Conservation (phyloP, 306 rosid species). For the Boehmeria nivea region DNA sequence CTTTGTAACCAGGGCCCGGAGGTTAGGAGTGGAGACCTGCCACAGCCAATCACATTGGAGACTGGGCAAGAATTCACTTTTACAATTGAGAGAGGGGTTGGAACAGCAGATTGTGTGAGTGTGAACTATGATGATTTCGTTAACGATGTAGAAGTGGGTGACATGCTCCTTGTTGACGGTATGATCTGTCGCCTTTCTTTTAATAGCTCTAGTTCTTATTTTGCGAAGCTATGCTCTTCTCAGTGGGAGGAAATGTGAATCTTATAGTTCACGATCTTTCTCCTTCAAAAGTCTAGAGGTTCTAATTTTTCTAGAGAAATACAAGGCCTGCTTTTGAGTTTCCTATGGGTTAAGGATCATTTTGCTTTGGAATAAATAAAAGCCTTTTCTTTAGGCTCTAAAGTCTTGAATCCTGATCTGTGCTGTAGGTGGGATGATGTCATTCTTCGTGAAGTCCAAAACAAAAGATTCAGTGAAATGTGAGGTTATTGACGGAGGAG, state of each 20-base stretch:
- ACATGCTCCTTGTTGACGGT: conserved; percentile 95
- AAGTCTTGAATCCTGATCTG: conserved; percentile 23
- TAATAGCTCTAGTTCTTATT: not conserved
- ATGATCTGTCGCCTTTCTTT: not conserved
- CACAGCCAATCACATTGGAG: conserved; percentile 55
- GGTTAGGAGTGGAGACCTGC: conserved; percentile 95
- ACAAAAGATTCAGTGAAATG: conserved; percentile 80
- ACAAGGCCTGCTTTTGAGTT: too few species aligned
- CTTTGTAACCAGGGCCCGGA: conserved; percentile 76
- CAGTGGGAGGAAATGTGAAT: not conserved
- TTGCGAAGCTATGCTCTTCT: not conserved
- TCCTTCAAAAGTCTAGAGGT: too few species aligned
- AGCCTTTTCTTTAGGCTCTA: not conserved
- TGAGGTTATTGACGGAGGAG: conserved; percentile 98
- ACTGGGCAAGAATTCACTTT: conserved; percentile 85
- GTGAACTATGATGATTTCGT: conserved; percentile 94
- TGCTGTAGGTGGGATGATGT: conserved; percentile 93
- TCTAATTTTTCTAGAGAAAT: too few species aligned
- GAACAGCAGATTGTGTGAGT: conserved; percentile 74
- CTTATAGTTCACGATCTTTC: not conserved
- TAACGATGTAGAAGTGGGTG: conserved; percentile 82
- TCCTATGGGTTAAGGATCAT: too few species aligned
- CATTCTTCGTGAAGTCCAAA: conserved; percentile 75
- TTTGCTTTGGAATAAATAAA: too few species aligned
- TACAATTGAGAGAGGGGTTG: conserved; percentile 74